Conservation (phyloP, 1,284 basidiomycete species). For the Gymnopus androsaceus region DNA sequence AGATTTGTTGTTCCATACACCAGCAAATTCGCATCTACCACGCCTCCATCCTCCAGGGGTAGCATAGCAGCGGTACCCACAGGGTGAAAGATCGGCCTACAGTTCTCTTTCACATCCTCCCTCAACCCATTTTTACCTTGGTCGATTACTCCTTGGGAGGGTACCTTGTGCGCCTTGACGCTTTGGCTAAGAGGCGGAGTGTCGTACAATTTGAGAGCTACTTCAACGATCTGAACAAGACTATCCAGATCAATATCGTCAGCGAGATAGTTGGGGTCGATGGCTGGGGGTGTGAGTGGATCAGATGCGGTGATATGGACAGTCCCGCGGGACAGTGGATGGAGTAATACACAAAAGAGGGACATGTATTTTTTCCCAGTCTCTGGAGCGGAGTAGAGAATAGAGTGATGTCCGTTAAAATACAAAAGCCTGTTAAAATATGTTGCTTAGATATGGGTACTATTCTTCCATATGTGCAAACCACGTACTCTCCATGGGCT, state of each 20-base stretch:
- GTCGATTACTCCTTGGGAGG: neutral
- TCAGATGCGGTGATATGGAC: slow-evolving; percentile 38
- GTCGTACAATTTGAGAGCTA: slow-evolving; percentile 32
- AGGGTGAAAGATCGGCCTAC: slow-evolving; percentile 2
- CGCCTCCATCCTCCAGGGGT: slow-evolving; percentile 11
- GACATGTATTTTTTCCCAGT: slow-evolving; percentile 24
- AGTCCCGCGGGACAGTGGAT: slow-evolving; percentile 23
- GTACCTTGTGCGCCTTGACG: neutral
- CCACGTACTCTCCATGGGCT: too few relatives aligned
- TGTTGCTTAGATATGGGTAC: neutral
- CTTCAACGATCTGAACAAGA: neutral
- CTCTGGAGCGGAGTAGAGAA: slow-evolving; percentile 11
- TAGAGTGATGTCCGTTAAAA: neutral
- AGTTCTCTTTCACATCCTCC: neutral
- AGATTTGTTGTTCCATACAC: slow-evolving; percentile 13
- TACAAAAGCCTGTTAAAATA: neutral
- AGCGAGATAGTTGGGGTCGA: slow-evolving; percentile 45
- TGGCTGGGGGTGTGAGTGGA: slow-evolving; percentile 39
- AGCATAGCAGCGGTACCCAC: slow-evolving; percentile 13
- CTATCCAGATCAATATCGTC: slow-evolving; percentile 32
- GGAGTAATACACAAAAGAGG: slow-evolving; percentile 18
- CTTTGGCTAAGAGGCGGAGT: slow-evolving; percentile 32
- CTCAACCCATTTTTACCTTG: neutral
- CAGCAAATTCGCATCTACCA: slow-evolving; percentile 1
- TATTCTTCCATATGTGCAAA: too few relatives aligned